Evolutionary conservation across 129 eudicot species (phyloP).

Genomic region (Kitagawia praeruptora): DNA sequence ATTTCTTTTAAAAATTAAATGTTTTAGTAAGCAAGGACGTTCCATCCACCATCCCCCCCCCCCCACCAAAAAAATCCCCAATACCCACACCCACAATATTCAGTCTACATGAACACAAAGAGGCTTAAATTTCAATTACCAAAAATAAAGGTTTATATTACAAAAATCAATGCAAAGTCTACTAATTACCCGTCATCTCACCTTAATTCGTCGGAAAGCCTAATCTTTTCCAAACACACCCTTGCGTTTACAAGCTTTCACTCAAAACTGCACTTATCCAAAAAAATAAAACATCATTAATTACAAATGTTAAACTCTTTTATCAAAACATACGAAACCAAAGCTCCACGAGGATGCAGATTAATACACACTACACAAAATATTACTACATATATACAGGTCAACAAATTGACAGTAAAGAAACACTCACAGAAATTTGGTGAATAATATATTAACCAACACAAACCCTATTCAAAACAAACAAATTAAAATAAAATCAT

Average conservation of each 20-base stretch:
- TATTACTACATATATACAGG: not conserved
- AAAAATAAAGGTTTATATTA: no score
- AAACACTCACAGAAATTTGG: not conserved
- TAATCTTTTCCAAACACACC: constrained; percentile 16
- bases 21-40: not conserved
- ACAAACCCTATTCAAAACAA: not conserved
- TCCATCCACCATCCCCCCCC: not conserved
- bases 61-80: no score
- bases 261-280: constrained; percentile 25
- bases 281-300: constrained; percentile 6
- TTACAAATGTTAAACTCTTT: not conserved
- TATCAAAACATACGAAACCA: not conserved
- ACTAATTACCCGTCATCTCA: constrained; percentile 28
- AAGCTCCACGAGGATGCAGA: not conserved
- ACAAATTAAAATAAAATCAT: not conserved
- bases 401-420: not conserved
- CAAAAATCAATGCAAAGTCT: not conserved
- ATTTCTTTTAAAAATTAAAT: not conserved
- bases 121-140: no score
- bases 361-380: not conserved
- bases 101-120: not conserved
- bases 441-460: not conserved
- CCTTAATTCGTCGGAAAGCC: constrained; percentile 23
- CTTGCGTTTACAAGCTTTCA: constrained; percentile 22
- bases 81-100: no score